Evolutionary conservation across 495 filamentous ascomycete genomes (phyloP), one percentile per base, ranked within the genome.

Genomic region (Penicillium waksmanii): DNA sequence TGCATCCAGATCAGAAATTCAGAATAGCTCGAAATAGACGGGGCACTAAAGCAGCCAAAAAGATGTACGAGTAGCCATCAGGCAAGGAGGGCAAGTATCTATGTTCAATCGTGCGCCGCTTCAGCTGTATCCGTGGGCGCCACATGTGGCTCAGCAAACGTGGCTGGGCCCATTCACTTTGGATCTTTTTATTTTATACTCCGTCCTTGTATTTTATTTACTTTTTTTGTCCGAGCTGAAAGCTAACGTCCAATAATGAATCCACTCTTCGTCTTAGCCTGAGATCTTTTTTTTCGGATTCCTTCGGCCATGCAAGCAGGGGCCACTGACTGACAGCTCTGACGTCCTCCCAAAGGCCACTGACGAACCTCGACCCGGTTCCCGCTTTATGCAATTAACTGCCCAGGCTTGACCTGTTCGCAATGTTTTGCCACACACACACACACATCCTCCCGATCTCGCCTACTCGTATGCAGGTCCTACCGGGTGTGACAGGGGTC

Each of bases 101-200:
- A 10, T 13, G 8, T 27, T 12, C 15, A 46, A 21, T 46, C 43
- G 31, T 35, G 21, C 21, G 17, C 44, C 52, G 35, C 19, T 51
- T 67, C 64, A 67, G 64, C 64, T 67, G 51, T 56, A 13, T 8
- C 50, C 44, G 17, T 2, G 3, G 35, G 53, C 65, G 65, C 65
- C 65, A 65, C 64, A 49, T 60, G 65, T 67, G 65, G 65, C 65
- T 67, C 55, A 58, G 65, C 55, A 54, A 11, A 5, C 15, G 42
- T 25, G 34, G 62, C 60, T 57, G 57, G 23, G 3, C 46, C 21
- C 17, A 8, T 44, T 44, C 17, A 18, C 17, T 44, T 44, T 19
- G 2, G 13, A 10, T 17, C n/a, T 44, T 44, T 44, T 17, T 19
- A 44, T 44, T 44, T 17, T 7, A 17, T 40, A 40, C 10, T 40